Percentiles rank a stretch among this genome's conserved stretches.
Evolutionary conservation across 176 grass and related monocot species (phyloP).

Genomic region (Tillandsia fasciculata): DNA sequence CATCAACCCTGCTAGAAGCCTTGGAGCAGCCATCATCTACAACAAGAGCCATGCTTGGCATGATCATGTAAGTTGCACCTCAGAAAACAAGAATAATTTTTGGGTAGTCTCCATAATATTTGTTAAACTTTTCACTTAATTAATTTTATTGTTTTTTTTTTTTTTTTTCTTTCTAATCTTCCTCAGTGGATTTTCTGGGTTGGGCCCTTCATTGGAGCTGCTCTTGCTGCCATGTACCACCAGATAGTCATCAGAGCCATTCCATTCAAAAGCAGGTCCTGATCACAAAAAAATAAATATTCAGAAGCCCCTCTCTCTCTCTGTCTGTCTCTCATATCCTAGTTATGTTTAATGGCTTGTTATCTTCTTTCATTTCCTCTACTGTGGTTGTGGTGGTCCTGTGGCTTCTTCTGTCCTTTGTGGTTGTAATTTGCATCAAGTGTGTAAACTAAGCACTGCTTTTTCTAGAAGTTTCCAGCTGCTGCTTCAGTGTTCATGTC

Average conservation of each 20-base stretch:
- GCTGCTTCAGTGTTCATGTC: neutral
- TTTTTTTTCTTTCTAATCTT: neutral
- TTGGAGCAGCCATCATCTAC: constrained; percentile 83
- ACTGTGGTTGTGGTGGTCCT: neutral
- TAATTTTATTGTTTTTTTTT: neutral
- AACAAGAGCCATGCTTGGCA: constrained; percentile 56
- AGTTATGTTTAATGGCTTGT: neutral
- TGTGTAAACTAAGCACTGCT: neutral
- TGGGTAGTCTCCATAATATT: neutral
- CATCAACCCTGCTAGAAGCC: constrained; percentile 76
- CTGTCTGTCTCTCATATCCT: neutral
- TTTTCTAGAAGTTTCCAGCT: neutral
- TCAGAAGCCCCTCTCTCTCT: no score
- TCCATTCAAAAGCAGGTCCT: constrained; percentile 74
- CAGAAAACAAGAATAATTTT: no score
- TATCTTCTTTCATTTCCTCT: neutral
- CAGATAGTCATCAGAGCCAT: constrained; percentile 77
- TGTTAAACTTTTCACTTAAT: neutral
- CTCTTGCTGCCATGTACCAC: constrained; percentile 82
- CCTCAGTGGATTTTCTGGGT: constrained; percentile 97
- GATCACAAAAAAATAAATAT: neutral
- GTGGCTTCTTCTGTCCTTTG: neutral
- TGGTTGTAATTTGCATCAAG: neutral
- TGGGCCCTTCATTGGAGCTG: constrained; percentile 81
- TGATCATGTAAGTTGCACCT: constrained; percentile 44